Evolutionary conservation across 1,284 basidiomycete species (phyloP).

Genomic region (Mycena citricolor): DNA sequence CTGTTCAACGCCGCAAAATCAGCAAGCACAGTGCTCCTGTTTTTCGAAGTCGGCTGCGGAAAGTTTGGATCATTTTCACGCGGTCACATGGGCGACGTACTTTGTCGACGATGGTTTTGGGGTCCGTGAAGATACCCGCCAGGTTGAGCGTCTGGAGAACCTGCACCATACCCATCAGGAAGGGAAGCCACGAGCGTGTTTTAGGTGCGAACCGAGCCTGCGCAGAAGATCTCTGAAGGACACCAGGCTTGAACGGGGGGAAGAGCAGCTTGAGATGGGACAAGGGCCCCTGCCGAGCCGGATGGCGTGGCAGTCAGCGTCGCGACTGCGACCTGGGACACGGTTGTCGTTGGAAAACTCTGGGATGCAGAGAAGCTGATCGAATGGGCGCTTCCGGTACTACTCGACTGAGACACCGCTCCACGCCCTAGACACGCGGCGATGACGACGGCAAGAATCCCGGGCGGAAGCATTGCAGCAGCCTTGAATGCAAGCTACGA

Average conservation of each 20-base stretch:
- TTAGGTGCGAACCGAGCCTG: constrained; percentile 60
- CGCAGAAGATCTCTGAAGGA: constrained; percentile 80
- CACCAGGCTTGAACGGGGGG: constrained; percentile 80
- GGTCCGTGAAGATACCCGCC: constrained; percentile 74
- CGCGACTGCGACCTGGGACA: constrained; percentile 17
- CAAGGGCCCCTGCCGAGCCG: constrained; percentile 45
- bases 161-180: constrained; percentile 35
- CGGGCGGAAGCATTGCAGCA: no score
- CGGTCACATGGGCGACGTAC: constrained; percentile 25
- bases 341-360: no score
- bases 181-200: not conserved
- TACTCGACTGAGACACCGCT: no score
- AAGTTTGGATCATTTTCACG: not conserved
- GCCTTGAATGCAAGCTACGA: no score
- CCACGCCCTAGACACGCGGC: no score
- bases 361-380: no score
- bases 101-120: constrained; percentile 90
- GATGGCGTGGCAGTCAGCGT: constrained; percentile 46
- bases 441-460: no score
- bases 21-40: constrained; percentile 62
- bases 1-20: constrained; percentile 51
- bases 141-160: constrained; percentile 85
- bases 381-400: no score
- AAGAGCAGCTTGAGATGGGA: constrained; percentile 69
- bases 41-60: constrained; percentile 66